Conservation (phyloP, 306 rosid genomes). For the Glycine latifolia region DNA sequence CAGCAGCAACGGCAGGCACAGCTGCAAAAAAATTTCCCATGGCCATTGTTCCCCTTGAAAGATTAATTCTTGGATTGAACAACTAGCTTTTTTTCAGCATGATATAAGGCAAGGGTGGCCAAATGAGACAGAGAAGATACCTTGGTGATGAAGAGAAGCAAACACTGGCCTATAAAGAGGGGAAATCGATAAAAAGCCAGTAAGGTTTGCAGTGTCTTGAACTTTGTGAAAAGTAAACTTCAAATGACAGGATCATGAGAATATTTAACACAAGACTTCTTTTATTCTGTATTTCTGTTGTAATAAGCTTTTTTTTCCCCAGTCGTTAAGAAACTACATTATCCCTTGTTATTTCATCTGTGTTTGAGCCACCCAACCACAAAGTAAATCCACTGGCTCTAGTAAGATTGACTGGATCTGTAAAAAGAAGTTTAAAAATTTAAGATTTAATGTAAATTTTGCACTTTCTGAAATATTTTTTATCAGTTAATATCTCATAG, state of each 20-base stretch:
- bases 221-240: slow-evolving; percentile 40
- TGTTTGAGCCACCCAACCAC: neutral
- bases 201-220: slow-evolving; percentile 19
- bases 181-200: slow-evolving; percentile 18
- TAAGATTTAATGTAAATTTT: neutral
- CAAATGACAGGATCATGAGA: slow-evolving; percentile 8
- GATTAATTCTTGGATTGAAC: slow-evolving; percentile 37
- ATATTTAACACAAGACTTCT: neutral
- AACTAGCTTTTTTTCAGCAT: neutral
- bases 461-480: neutral
- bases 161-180: slow-evolving; percentile 38
- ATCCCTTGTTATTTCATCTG: neutral
- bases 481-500: neutral
- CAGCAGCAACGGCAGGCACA: slow-evolving; percentile 57
- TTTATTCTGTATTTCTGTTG: slow-evolving; percentile 27
- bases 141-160: slow-evolving; percentile 59
- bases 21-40: slow-evolving; percentile 46
- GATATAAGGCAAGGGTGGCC: neutral
- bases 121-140: slow-evolving; percentile 44
- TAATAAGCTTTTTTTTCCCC: neutral
- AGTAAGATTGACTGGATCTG: neutral
- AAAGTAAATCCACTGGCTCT: slow-evolving; percentile 3
- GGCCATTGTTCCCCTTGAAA: slow-evolving; percentile 50
- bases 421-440: neutral
- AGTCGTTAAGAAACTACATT: slow-evolving; percentile 24